Evolutionary conservation across 2,329 filamentous ascomycete species (phyloP).

Genomic region (Chaetomium olivaceum): DNA sequence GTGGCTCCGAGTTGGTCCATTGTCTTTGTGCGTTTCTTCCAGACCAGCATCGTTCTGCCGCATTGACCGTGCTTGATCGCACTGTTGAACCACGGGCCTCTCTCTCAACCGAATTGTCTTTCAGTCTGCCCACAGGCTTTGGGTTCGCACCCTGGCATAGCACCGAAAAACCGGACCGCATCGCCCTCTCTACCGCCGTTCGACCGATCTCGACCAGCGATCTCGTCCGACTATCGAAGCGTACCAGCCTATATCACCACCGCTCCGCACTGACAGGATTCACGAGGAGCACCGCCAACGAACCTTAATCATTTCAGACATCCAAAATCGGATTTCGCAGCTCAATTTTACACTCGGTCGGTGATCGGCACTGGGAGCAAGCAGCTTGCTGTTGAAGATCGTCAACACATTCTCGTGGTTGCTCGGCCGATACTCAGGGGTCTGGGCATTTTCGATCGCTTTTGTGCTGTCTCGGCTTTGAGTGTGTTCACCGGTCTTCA

Average conservation of each 20-base stretch:
- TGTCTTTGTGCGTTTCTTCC: constrained; percentile 13
- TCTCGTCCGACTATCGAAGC: constrained; percentile 5
- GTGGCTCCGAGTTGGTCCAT: constrained; percentile 9
- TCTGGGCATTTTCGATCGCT: not conserved
- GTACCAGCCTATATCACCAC: constrained; percentile 3
- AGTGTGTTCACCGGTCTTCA: not conserved
- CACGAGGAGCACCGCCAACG: not conserved
- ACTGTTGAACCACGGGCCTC: constrained; percentile 2
- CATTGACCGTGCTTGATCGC: constrained; percentile 23
- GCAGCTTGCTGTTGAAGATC: not conserved
- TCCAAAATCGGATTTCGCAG: not conserved
- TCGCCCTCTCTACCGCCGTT: not conserved
- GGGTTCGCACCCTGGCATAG: not conserved
- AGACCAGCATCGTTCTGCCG: constrained; percentile 12
- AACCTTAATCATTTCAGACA: not conserved
- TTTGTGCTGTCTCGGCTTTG: not conserved
- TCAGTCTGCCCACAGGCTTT: not conserved
- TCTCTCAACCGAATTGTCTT: constrained; percentile 1
- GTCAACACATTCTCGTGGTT: constrained; percentile 1
- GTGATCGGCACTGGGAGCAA: not conserved
- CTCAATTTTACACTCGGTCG: not conserved
- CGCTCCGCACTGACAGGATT: not conserved
- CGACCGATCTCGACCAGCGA: not conserved
- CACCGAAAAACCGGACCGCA: not conserved
- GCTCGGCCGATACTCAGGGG: not conserved